These are phyloP conservation scores for Dovyalis caffra DNA, from an alignment of 345 rosid genomes.

Conservation along the genomic window DNA sequence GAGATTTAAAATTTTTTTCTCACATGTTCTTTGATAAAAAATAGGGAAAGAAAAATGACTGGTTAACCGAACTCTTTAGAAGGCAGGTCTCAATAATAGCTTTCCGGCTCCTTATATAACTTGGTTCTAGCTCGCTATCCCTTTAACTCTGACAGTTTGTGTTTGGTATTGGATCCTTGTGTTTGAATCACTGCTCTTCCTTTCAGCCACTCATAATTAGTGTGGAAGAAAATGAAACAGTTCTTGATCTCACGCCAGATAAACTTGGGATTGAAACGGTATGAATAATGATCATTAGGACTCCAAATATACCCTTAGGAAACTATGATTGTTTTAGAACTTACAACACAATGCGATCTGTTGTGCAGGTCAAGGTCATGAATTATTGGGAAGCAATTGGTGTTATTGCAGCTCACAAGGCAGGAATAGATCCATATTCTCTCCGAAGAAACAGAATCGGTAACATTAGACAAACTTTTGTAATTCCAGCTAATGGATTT, in stretches of 20 bases:
- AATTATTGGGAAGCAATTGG: constrained; percentile 79
- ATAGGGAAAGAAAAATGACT: background rate
- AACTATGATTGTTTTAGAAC: background rate
- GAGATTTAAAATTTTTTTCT: background rate
- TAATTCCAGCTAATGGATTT: constrained; percentile 25
- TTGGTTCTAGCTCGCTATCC: background rate
- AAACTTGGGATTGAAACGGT: constrained; percentile 55
- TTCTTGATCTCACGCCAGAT: constrained; percentile 53
- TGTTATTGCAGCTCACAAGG: constrained; percentile 60
- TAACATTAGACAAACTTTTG: constrained; percentile 28
- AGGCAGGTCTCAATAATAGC: background rate
- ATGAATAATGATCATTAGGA: constrained; percentile 14
- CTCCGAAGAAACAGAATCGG: constrained; percentile 43
- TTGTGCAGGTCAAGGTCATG: constrained; percentile 52
- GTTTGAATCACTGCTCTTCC: background rate
- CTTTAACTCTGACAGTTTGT: background rate
- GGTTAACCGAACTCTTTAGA: background rate
- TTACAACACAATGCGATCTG: background rate
- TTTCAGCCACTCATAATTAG: constrained; percentile 49
- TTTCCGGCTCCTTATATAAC: background rate
- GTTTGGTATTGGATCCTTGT: background rate
- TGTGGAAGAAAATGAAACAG: constrained; percentile 66
- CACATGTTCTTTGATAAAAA: background rate
- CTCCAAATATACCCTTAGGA: background rate
- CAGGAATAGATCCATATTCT: constrained; percentile 53